These are phyloP conservation scores for Ceratobasidium sp. DNA, from an alignment of 1,284 basidiomycete species.

Conservation along the genomic window DNA sequence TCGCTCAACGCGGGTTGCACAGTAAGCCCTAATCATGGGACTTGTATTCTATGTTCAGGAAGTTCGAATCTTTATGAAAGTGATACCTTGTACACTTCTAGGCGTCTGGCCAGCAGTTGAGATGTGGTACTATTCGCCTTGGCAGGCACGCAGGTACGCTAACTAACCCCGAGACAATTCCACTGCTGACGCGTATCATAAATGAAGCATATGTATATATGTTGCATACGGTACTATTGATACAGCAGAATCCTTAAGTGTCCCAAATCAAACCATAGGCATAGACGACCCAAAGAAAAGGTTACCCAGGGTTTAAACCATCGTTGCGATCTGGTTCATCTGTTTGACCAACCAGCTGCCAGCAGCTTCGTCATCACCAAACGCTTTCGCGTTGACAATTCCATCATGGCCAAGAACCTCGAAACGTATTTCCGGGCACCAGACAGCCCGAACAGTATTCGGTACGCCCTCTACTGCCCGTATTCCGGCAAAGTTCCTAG, in stretches of 20 bases:
- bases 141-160: slow-evolving; percentile 13
- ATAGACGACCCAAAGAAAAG: slow-evolving; percentile 14
- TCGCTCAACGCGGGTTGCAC: not conserved
- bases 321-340: slow-evolving; percentile 25
- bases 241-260: slow-evolving; percentile 32
- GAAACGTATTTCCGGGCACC: slow-evolving; percentile 43
- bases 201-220: slow-evolving; percentile 20
- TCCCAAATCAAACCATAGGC: slow-evolving; percentile 7
- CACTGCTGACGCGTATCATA: not conserved
- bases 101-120: not conserved
- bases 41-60: too few relatives aligned
- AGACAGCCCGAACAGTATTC: slow-evolving; percentile 40
- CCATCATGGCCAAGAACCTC: slow-evolving; percentile 38
- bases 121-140: not conserved
- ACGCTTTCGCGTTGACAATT: slow-evolving; percentile 36
- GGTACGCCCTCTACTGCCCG: slow-evolving; percentile 25
- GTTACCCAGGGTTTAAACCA: slow-evolving; percentile 12
- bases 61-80: too few relatives aligned
- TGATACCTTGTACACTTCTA: not conserved
- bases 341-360: slow-evolving; percentile 33
- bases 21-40: not conserved
- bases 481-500: slow-evolving; percentile 38
- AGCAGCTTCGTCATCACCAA: slow-evolving; percentile 33
- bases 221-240: slow-evolving; percentile 26
- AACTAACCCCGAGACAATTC: not conserved